Base-by-base conservation (phyloP, 2,329 filamentous ascomycete species). In the Aspergillus jensenii region DNA sequence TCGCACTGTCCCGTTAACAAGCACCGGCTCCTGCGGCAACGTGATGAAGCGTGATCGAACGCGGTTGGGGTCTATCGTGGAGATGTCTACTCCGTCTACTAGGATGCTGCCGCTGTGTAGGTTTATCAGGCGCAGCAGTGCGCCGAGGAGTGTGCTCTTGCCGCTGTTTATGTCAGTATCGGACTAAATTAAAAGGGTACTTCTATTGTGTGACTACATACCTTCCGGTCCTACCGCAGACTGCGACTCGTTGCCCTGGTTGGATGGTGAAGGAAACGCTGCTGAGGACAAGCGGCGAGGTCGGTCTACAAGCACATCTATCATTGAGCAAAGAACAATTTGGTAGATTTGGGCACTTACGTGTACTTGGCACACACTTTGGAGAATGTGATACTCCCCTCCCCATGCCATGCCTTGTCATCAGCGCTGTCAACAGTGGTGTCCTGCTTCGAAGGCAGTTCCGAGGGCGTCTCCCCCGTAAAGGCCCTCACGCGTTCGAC, bases 401-500 rank as follows among this genome's bases (percentile, higher is more conserved):
- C 39, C 15, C 39, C 39, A 41, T 41, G 39, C 39, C 39, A 41
- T 25, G 25, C 25, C 25, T 25, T 25, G 7, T 41, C 39, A 4
- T 41, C 15, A 17, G 39, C 25, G 39, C 39, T n/a, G n/a, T 2
- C n/a, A 15, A 41, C 14, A n/a, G 6, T 17, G 7, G 15, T 14
- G 19, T 17, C 9, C 8, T 1, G 8, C 39, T 7, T 41, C 12
- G 25, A 25, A 25, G 25, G 6, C 17, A 25, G 19, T 8, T 50
- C 47, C 17, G 47, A 50, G 8, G 7, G 25, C 9, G 47, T 40
- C 25, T 21, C 31, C 8, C 15, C 12, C 12, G 25, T 35, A 19
- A 50, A 50, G 33, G 33, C 21, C 27, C 40, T 43, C 11, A 56
- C 40, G 6, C 53, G 45, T 17, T 37, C 53, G n/a, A 56, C 48